Evolutionary conservation across 768 basidiomycete genomes (phyloP).

Genomic region (Gyrodon lividus): DNA sequence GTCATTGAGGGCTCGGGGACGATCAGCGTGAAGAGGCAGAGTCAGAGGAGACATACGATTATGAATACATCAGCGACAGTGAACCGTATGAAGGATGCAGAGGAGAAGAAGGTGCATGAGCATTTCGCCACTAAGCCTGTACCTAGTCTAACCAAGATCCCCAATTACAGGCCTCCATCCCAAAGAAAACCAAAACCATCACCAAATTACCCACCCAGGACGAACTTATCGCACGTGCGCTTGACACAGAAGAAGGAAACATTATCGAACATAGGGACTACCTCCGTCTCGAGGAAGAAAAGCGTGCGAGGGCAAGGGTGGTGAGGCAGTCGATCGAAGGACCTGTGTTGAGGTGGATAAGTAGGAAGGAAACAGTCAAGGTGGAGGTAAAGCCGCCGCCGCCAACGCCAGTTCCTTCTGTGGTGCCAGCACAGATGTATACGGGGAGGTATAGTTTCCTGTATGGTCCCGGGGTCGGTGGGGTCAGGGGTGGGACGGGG

Average conservation of each 20-base stretch:
- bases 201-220: slow-evolving; percentile 66
- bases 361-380: slow-evolving; percentile 57
- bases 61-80: slow-evolving; percentile 68
- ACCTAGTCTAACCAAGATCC: neutral
- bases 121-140: neutral
- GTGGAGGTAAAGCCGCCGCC: slow-evolving; percentile 31
- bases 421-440: slow-evolving; percentile 15
- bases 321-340: slow-evolving; percentile 63
- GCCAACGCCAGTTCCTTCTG: slow-evolving; percentile 29
- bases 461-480: slow-evolving; percentile 10
- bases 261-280: slow-evolving; percentile 76
- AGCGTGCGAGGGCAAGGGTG: slow-evolving; percentile 61
- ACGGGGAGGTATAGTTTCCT: slow-evolving; percentile 21
- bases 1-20: slow-evolving; percentile 38
- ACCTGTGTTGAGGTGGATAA: slow-evolving; percentile 71
- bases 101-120: slow-evolving; percentile 55
- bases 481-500: neutral
- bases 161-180: slow-evolving; percentile 47
- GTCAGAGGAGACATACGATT: slow-evolving; percentile 67
- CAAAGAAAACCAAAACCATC: slow-evolving; percentile 59
- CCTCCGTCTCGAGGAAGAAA: slow-evolving; percentile 78
- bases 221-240: slow-evolving; percentile 79
- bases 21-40: slow-evolving; percentile 44
- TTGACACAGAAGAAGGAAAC: slow-evolving; percentile 87
- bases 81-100: slow-evolving; percentile 60